Base-by-base conservation (phyloP, 768 basidiomycete genomes). In the Termitomyces sp. region DNA sequence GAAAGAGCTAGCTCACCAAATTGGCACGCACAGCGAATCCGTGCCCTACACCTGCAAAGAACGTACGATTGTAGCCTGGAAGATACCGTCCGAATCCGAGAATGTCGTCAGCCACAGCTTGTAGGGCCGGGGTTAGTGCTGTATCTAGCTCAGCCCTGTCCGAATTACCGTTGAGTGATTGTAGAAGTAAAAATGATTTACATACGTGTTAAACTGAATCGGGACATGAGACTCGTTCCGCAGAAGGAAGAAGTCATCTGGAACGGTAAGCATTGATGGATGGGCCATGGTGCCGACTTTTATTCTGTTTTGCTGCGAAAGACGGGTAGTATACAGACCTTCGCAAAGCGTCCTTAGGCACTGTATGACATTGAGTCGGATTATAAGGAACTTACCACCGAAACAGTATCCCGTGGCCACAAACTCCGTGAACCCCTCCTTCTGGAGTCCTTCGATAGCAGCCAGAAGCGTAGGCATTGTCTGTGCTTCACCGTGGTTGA, bases 381-480 rank as follows among this genome's bases (percentile, higher is more conserved):
- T 11, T 2, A 11, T 11, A 36, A 7, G 6, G 36, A 40, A 26
- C 45, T 58, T 44, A 62, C 68, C 70, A 7, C 71, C 70, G 41
- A 73, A 70, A 58, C 74, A 76, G 65, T 72, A 75, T 3, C 74
- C 73, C 1, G 72, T 69, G 3, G 71, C 66, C 0, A 65, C 72
- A 38, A 76, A 69, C 46, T 68, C 61, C 20, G 61, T 68, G 35
- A 76, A 66, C 11, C 76, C 77, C 32, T 71, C 46, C 6, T 62
- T 66, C 54, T 72, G 72, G 52, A 79, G 70, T 1, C 63, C 68
- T 9, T 52, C 63, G 38, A 74, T 65, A 36, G 73, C 66, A 13
- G 66, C 67, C 59, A 75, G 69, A 41, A 76, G 60, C 2, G 62
- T 53, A 0, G 72, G 70, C 18, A 69, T 68, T 0, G 71, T 72